phyloP scores from a whole-genome alignment of 1,139 yeast species.

The Zygoascus meyerae region DNA sequence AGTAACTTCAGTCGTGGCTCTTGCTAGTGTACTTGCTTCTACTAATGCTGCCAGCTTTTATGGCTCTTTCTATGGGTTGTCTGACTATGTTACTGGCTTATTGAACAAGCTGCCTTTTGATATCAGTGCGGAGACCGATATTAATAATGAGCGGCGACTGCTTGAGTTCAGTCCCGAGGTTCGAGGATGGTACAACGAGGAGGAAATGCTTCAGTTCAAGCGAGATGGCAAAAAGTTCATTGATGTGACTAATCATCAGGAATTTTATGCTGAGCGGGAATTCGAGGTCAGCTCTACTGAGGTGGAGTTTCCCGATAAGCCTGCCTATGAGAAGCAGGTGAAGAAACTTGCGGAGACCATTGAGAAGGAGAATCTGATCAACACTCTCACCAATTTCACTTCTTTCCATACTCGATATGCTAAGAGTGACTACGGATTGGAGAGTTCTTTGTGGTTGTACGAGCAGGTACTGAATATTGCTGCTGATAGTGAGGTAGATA shows the following conservation, averaged over 20 bases:
- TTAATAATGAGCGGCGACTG: constrained; percentile 23
- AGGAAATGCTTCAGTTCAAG: constrained; percentile 50
- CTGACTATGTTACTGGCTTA: constrained; percentile 3
- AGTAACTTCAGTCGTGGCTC: neutral
- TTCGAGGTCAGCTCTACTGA: neutral
- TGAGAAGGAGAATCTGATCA: constrained; percentile 44
- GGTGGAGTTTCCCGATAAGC: constrained; percentile 45
- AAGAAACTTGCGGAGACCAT: constrained; percentile 39
- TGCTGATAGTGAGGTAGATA: constrained; percentile 20
- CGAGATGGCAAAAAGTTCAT: constrained; percentile 55
- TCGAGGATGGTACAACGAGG: constrained; percentile 46
- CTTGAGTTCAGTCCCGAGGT: constrained; percentile 32
- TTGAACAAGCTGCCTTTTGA: constrained; percentile 1
- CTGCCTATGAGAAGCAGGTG: constrained; percentile 41
- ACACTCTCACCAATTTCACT: constrained; percentile 55
- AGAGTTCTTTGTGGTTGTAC: constrained; percentile 69
- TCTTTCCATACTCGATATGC: constrained; percentile 79
- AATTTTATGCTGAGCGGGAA: constrained; percentile 17
- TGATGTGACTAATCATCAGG: constrained; percentile 55
- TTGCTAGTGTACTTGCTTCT: neutral
- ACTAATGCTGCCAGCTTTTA: constrained; percentile 6
- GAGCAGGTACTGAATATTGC: constrained; percentile 43
- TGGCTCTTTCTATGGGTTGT: neutral
- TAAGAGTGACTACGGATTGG: constrained; percentile 61
- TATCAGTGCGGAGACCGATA: neutral